Evolutionary conservation across 768 basidiomycete species (phyloP).

Genomic region (Lyophyllum shimeji): DNA sequence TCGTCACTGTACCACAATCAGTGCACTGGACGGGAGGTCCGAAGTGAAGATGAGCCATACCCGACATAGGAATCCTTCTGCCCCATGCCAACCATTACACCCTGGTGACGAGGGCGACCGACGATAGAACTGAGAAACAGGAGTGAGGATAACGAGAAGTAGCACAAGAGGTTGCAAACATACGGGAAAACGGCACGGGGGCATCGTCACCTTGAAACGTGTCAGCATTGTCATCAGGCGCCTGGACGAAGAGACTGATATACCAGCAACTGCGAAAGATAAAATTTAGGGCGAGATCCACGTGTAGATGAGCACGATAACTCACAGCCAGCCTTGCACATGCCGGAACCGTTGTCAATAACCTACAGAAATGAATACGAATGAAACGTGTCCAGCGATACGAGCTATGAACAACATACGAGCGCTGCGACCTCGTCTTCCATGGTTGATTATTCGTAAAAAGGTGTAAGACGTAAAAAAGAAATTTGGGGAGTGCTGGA

Average conservation of each 20-base stretch:
- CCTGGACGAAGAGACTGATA: conserved; percentile 3
- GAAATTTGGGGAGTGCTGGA: conserved; percentile 12
- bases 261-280: conserved; percentile 60
- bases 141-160: conserved; percentile 1
- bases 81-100: conserved; percentile 97
- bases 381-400: not conserved
- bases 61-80: conserved; percentile 97
- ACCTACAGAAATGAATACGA: conserved; percentile 44
- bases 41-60: conserved; percentile 41
- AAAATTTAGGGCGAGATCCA: conserved; percentile 19
- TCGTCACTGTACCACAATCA: conserved; percentile 60
- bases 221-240: conserved; percentile 3
- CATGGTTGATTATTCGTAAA: conserved; percentile 40
- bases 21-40: conserved; percentile 1
- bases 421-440: conserved; percentile 50
- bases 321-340: conserved; percentile 99
- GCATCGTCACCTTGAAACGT: conserved; percentile 75
- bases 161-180: conserved; percentile 31
- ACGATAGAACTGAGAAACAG: conserved; percentile 73
- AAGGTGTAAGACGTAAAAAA: conserved; percentile 20
- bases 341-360: conserved; percentile 95
- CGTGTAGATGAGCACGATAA: conserved; percentile 26
- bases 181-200: conserved; percentile 95
- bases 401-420: conserved; percentile 40
- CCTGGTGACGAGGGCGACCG: conserved; percentile 91